Base-by-base conservation (phyloP, 305 asterid genomes). In the Salvia sclarea region DNA sequence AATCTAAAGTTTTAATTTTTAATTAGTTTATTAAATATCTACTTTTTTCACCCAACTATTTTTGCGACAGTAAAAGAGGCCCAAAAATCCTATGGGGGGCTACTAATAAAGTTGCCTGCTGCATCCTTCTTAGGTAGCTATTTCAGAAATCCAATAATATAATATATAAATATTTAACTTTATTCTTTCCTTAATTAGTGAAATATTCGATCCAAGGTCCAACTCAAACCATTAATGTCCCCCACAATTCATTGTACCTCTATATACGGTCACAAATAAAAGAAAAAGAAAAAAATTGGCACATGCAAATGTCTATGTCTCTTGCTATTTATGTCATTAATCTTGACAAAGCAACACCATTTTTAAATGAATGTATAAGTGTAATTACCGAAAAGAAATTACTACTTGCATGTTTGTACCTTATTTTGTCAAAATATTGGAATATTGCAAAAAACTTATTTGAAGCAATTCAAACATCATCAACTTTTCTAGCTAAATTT, bases 121-220 rank as follows among this genome's bases (percentile, higher is more conserved):
- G 6, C 35, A 22, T 2, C 58, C 9, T 50, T 20, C n/a, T 49
- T 20, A 8, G 31, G 56, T 49, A n/a, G n/a, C 7, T 9, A 50
- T 10, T 8, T 9, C n/a, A 11, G 30, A 21, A 11, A 50, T 21
- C 33, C 3, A 50, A 50, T 21, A 21, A 50, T 21, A 21, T 12
- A 10, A 20, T n/a, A 3, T 10, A 3, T 3, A 3, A 50, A 53
- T 11, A 24, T 3, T 4, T 20, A 28, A 56, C 64, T 75, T 74
- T 69, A 63, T 75, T 75, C 72, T 47, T 75, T 75, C 22, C 79
- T 69, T 68, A 44, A n/a, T 37, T 41, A 70, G 35, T 25, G 11
- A 69, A 41, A 16, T 61, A 38, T 12, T 30, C 47, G 50, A 22
- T 56, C 50, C 61, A 57, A 20, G 40, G 22, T 56, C 60, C 61